A percentile compares a stretch with the other conserved stretches of the same genome.
These are phyloP conservation scores for Schizophyllum commune DNA, from an alignment of 1,284 basidiomycete species.

Conservation along the genomic window DNA sequence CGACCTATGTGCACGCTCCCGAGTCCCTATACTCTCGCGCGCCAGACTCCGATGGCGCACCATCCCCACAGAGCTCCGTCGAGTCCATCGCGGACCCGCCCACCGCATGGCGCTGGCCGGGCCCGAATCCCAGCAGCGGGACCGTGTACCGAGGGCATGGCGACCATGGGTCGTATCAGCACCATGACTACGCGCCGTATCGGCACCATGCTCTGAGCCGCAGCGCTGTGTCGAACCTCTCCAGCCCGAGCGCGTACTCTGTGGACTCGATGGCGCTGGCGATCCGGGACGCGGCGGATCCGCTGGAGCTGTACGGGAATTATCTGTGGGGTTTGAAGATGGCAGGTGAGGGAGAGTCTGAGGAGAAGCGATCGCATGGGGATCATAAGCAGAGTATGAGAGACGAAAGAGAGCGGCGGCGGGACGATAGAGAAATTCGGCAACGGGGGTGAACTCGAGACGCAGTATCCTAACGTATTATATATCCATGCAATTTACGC, in stretches of 20 bases:
- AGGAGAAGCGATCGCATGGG: background rate
- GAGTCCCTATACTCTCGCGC: background rate
- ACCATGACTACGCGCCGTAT: background rate
- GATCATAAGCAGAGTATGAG: no score
- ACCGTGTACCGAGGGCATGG: background rate
- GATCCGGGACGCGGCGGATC: background rate
- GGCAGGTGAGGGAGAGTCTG: background rate
- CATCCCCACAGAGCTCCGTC: background rate
- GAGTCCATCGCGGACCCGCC: background rate
- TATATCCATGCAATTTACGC: no score
- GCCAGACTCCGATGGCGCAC: no score
- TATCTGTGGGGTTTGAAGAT: background rate
- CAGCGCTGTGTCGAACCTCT: background rate
- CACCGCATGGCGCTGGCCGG: background rate
- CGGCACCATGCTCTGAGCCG: background rate
- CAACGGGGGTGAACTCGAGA: no score
- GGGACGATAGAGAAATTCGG: no score
- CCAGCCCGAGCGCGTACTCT: background rate
- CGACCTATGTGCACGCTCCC: background rate
- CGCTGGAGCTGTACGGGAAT: background rate
- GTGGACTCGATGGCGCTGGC: background rate
- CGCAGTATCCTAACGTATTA: no score
- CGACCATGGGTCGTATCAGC: background rate
- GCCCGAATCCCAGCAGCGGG: background rate
- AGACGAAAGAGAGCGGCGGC: no score